phyloP scores from a whole-genome alignment of 1,284 basidiomycete species.

The Papiliotrema fonsecae region DNA sequence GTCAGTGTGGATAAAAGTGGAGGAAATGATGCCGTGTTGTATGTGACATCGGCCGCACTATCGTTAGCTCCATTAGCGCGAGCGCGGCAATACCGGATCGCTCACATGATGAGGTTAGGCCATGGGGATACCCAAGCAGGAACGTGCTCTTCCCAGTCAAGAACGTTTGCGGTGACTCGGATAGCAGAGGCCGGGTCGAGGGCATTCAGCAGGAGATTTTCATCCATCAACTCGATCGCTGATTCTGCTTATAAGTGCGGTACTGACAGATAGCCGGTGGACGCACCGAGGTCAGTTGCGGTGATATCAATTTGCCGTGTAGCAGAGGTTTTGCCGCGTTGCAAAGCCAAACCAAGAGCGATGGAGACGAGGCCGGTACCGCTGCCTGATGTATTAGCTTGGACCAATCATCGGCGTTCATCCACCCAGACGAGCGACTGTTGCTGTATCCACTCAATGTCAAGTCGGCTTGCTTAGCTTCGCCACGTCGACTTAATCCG shows the following conservation, averaged over 20 bases:
- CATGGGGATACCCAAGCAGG: conserved; percentile 49
- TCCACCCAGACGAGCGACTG: no score
- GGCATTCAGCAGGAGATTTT: conserved; percentile 61
- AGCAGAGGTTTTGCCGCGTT: no score
- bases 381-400: conserved; percentile 54
- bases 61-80: background rate
- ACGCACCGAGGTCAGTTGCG: conserved; percentile 69
- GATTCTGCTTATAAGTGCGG: conserved; percentile 54
- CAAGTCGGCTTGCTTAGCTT: no score
- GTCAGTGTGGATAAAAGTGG: conserved; percentile 35
- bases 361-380: conserved; percentile 76
- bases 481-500: no score
- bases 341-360: conserved; percentile 56
- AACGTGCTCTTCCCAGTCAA: conserved; percentile 70
- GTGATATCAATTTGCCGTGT: conserved; percentile 13
- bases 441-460: no score
- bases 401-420: no score
- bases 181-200: conserved; percentile 4
- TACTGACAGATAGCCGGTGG: background rate
- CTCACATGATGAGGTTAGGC: conserved; percentile 42
- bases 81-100: background rate
- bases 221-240: conserved; percentile 68
- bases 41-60: conserved; percentile 85
- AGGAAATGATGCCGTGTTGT: conserved; percentile 78
- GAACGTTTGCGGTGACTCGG: conserved; percentile 49